These are phyloP conservation scores for Tuber brumale DNA, from an alignment of 495 filamentous ascomycete genomes.

Conservation along the genomic window DNA sequence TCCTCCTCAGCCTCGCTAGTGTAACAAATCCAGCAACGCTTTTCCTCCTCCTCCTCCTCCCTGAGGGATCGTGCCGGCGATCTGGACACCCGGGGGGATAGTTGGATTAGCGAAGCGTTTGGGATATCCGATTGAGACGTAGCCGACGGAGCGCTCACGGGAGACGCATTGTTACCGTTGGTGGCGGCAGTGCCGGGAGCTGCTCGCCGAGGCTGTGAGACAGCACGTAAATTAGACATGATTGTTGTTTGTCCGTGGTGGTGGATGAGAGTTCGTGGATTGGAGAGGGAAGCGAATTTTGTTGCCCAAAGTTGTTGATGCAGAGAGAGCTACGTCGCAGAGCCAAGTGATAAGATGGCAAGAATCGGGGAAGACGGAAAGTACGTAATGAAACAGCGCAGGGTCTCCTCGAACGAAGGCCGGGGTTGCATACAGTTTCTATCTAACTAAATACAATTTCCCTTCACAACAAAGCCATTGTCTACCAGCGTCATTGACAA, in stretches of 20 bases:
- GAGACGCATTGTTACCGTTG: slow-evolving; percentile 1
- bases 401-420: neutral
- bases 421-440: neutral
- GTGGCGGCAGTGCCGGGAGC: slow-evolving; percentile 15
- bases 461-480: neutral
- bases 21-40: slow-evolving; percentile 89
- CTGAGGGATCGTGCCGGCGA: slow-evolving; percentile 11
- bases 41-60: slow-evolving; percentile 39
- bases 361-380: neutral
- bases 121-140: slow-evolving; percentile 29
- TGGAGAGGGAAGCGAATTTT: neutral
- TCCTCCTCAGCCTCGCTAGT: slow-evolving; percentile 70
- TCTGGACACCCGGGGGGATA: slow-evolving; percentile 26
- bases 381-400: neutral
- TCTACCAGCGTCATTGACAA: neutral
- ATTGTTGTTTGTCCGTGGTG: neutral
- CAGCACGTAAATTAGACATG: slow-evolving; percentile 32
- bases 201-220: slow-evolving; percentile 25
- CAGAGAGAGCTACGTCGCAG: neutral
- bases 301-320: neutral
- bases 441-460: neutral
- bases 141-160: slow-evolving; percentile 8
- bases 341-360: neutral
- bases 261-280: neutral
- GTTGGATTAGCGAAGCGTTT: slow-evolving; percentile 29